phyloP scores from a whole-genome alignment of 129 eudicot genomes.

The Mikania micrantha region DNA sequence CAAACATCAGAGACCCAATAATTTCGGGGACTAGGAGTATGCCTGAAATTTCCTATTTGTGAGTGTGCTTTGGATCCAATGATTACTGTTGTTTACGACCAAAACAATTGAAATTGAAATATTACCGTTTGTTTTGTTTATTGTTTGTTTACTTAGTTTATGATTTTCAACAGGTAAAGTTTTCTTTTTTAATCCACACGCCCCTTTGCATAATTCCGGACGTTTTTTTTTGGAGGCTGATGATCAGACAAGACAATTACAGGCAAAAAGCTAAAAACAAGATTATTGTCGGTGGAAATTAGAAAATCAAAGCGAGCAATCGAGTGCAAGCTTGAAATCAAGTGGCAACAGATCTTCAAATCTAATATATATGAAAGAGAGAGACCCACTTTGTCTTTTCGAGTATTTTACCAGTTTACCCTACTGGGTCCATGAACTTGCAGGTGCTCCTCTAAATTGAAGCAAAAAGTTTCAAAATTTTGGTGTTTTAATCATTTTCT shows the following conservation, averaged over 20 bases:
- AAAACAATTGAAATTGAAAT: no score
- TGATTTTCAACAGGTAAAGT: no score
- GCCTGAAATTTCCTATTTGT: no score
- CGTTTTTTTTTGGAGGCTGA: background rate
- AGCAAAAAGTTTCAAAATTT: background rate
- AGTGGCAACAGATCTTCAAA: conserved; percentile 27
- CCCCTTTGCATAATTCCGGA: background rate
- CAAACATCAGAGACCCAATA: no score
- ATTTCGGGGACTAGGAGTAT: no score
- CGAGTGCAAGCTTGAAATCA: conserved; percentile 21
- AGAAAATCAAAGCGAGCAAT: conserved; percentile 6
- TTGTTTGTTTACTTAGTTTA: no score
- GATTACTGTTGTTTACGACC: no score
- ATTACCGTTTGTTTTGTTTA: no score
- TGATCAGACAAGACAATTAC: conserved; percentile 14
- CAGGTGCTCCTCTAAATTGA: conserved; percentile 2
- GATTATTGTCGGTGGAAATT: conserved; percentile 43
- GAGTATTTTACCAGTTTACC: background rate
- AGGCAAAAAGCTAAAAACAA: conserved; percentile 7
- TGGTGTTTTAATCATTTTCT: conserved; percentile 1
- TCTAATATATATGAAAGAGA: background rate
- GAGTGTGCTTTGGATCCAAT: no score
- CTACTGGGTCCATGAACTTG: conserved; percentile 17
- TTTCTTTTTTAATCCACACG: background rate
- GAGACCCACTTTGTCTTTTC: conserved; percentile 12